Base-by-base conservation (phyloP, 2,329 filamentous ascomycete genomes). In the Aaosphaeria arxii region DNA sequence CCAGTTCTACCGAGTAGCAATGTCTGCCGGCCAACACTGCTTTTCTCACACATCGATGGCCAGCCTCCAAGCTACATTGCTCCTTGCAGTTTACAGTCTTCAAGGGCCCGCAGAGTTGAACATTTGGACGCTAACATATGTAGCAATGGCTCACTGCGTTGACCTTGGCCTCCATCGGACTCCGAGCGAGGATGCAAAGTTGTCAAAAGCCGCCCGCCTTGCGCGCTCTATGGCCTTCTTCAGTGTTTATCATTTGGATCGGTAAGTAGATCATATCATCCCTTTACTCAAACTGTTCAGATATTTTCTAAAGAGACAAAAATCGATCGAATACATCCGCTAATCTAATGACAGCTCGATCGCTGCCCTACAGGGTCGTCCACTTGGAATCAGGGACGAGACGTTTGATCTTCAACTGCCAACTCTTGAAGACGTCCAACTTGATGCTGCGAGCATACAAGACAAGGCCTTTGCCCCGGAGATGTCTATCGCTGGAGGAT, bases 81-180 rank as follows among this genome's bases (percentile, higher is more conserved):
- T 69, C 29, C 50, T 71, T 4, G 54, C 61, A 2, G 56, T 64
- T 1, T 66, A 71, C 43, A 63, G 66, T 40, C 57, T 71, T 43
- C 53, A 69, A 4, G 64, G 60, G 1, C 70, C 69, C 1, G 63
- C 62, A 1, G 66, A 65, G 30, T 48, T 67, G 5, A 67, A 71
- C 41, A 57, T 72, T 1, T 73, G 70, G 68, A 71, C 70, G 0
- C 47, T 72, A 4, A 53, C 56, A 0, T 66, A 72, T 44, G 51
- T 71, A 41, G 70, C 65, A 5, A 64, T 71, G 51, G 69, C 70
- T 1, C 63, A 72, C 47, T 69, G 65, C 28, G 59, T 73, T 6
- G 71, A 73, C 36, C 46, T 72, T 5, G 70, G 71, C 5, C 54
- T 73, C 4, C 70, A 73, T 44, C 58, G 67, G 32, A 67, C 71